Base-by-base conservation (phyloP, 257 asterid species). In the Jasminum sambac region DNA sequence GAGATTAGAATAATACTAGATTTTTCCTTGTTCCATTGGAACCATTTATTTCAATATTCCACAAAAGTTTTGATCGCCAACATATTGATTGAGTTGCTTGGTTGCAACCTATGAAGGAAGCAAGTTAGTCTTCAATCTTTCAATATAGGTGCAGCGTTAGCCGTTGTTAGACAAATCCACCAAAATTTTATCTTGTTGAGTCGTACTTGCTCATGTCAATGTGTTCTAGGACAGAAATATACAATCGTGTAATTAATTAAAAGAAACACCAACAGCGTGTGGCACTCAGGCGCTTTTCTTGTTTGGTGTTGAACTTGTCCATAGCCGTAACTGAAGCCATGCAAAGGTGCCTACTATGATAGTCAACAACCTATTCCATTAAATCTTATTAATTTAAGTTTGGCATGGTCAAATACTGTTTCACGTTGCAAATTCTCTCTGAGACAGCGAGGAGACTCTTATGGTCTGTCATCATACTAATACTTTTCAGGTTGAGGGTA, bases 21-120 rank as follows among this genome's bases (percentile, higher is more conserved):
- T 26, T 63, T 66, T 64, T 12, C 30, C 46, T 17, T 40, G 36
- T 64, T 63, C 65, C 26, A 62, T 44, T 62, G 60, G 67, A 26
- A 69, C 26, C 68, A 74, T 64, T 39, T 69, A 40, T 19, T 1
- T 19, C 9, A 23, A 55, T 9, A 23, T 23, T 52, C 9, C 11
- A 10, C 21, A 13, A 11, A 55, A 21, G 5, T 11, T 3, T 55
- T 55, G 62, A 11, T 19, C 14, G 11, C 62, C 10, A 64, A 44
- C 2, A 10, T 68, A 13, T 44, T 14, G 30, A 42, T 43, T 40
- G 73, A 12, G 25, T 44, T 60, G 39, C 13, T 42, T 50, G 24
- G 48, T 6, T 46, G 57, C 57, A n/a, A 46, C 57, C 57, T 46
- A 14, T 21, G 17, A 46, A 46, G 23, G 57, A 21, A n/a, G 57